Evolutionary conservation across 345 rosid genomes (phyloP).

Genomic region (Hirschfeldia incana): DNA sequence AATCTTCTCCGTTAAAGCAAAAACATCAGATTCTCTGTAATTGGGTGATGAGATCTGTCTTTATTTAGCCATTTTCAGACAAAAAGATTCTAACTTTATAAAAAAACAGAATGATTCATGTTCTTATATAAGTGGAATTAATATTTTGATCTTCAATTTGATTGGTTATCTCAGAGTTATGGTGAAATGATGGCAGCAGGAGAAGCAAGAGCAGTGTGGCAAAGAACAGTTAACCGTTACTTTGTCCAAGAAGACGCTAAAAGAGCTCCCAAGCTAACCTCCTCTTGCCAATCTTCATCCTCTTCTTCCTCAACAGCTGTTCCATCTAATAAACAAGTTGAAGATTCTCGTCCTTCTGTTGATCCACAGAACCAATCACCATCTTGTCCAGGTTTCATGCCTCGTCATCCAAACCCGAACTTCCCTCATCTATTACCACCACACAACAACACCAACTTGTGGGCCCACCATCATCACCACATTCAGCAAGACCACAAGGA

Average conservation of each 20-base stretch:
- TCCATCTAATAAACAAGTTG: conserved; percentile 53
- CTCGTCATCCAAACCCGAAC: conserved; percentile 52
- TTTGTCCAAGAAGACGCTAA: conserved; percentile 99
- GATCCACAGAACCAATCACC: conserved; percentile 46
- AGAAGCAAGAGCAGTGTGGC: conserved; percentile 94
- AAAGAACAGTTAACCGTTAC: conserved; percentile 85
- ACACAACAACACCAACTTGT: conserved; percentile 61
- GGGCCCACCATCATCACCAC: conserved; percentile 62
- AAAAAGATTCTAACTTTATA: conserved; percentile 29
- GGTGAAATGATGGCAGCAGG: conserved; percentile 73
- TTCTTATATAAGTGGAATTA: conserved; percentile 11
- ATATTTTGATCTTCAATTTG: neutral
- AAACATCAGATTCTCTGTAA: conserved; percentile 29
- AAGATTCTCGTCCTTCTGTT: conserved; percentile 50
- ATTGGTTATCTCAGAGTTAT: conserved; percentile 32
- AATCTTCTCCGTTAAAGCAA: conserved; percentile 27
- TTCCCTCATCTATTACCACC: conserved; percentile 53
- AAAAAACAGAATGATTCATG: conserved; percentile 2
- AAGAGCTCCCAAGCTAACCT: conserved; percentile 93
- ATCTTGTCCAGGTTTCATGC: conserved; percentile 51
- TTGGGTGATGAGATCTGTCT: conserved; percentile 31
- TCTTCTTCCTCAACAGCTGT: conserved; percentile 53
- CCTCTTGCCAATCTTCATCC: conserved; percentile 93
- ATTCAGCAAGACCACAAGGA: conserved; percentile 37
- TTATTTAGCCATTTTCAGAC: conserved; percentile 4